Evolutionary conservation across 2,329 filamentous ascomycete genomes (phyloP).

Genomic region (Trichoderma koningii): DNA sequence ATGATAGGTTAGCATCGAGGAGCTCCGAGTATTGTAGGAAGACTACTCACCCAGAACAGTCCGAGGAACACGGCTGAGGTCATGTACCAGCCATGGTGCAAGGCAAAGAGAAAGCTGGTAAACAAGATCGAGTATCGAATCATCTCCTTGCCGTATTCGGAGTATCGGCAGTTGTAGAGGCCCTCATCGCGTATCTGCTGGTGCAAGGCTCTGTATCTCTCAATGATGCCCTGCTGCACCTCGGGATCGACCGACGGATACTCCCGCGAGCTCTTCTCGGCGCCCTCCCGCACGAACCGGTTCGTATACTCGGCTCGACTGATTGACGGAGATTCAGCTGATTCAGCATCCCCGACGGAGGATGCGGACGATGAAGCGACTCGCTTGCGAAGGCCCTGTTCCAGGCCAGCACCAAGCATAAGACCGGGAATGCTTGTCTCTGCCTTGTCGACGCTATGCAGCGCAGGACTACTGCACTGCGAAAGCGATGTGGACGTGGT

Average conservation of each 20-base stretch:
- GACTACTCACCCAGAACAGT: conserved; percentile 38
- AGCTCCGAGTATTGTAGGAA: not conserved
- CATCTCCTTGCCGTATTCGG: conserved; percentile 73
- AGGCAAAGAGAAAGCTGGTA: conserved; percentile 59
- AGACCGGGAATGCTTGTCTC: not conserved
- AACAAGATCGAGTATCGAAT: conserved; percentile 70
- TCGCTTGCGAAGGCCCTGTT: conserved; percentile 17
- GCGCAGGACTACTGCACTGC: conserved; percentile 17
- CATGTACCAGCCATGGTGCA: conserved; percentile 66
- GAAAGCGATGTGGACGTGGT: conserved; percentile 11
- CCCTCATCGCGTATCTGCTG: conserved; percentile 71
- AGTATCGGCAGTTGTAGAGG: conserved; percentile 83
- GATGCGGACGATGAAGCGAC: conserved; percentile 6
- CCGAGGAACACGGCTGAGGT: conserved; percentile 71
- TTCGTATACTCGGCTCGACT: conserved; percentile 64
- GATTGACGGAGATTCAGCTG: conserved; percentile 47
- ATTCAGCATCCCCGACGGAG: conserved; percentile 38
- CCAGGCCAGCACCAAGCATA: conserved; percentile 1
- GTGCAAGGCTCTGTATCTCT: conserved; percentile 79
- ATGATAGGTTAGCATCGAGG: conserved; percentile 42
- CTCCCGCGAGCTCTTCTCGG: conserved; percentile 69
- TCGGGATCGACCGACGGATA: conserved; percentile 76
- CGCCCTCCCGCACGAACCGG: conserved; percentile 22
- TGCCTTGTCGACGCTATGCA: conserved; percentile 3
- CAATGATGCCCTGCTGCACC: conserved; percentile 74